Evolutionary conservation across 768 basidiomycete species (phyloP).

Genomic region (Suillus fuscotomentosus): DNA sequence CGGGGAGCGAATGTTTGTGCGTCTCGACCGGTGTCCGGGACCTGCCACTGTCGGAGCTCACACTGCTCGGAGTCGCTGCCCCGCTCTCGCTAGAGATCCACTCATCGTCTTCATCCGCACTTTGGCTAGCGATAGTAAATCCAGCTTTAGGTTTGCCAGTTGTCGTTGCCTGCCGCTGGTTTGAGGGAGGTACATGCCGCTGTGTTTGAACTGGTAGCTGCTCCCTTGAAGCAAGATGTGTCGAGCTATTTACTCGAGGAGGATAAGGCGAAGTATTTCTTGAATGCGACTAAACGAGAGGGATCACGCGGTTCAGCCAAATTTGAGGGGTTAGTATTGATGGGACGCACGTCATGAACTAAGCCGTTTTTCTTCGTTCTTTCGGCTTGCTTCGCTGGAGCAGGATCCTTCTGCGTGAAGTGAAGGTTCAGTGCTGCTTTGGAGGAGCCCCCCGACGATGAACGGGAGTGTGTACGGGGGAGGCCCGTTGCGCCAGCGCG

Average conservation of each 20-base stretch:
- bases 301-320: slow-evolving; percentile 11
- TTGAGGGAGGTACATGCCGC: slow-evolving; percentile 24
- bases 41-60: slow-evolving; percentile 42
- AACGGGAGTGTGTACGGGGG: slow-evolving; percentile 62
- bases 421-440: slow-evolving; percentile 61
- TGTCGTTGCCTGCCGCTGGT: slow-evolving; percentile 31
- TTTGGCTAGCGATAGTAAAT: slow-evolving; percentile 57
- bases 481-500: slow-evolving; percentile 43
- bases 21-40: slow-evolving; percentile 30
- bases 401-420: slow-evolving; percentile 63
- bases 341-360: slow-evolving; percentile 44
- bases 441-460: slow-evolving; percentile 53
- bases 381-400: slow-evolving; percentile 42
- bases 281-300: slow-evolving; percentile 15
- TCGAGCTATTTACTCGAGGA: slow-evolving; percentile 24
- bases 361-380: slow-evolving; percentile 49
- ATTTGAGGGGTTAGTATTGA: slow-evolving; percentile 7
- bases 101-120: slow-evolving; percentile 58
- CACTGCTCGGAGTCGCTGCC: slow-evolving; percentile 59
- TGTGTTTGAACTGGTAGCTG: slow-evolving; percentile 31
- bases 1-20: slow-evolving; percentile 14
- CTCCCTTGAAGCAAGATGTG: slow-evolving; percentile 29
- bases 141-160: slow-evolving; percentile 44
- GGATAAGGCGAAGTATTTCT: slow-evolving; percentile 26
- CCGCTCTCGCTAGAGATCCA: slow-evolving; percentile 83